Evolutionary conservation across 2,329 filamentous ascomycete genomes (phyloP).

Genomic region (Trichoderma atroviride): DNA sequence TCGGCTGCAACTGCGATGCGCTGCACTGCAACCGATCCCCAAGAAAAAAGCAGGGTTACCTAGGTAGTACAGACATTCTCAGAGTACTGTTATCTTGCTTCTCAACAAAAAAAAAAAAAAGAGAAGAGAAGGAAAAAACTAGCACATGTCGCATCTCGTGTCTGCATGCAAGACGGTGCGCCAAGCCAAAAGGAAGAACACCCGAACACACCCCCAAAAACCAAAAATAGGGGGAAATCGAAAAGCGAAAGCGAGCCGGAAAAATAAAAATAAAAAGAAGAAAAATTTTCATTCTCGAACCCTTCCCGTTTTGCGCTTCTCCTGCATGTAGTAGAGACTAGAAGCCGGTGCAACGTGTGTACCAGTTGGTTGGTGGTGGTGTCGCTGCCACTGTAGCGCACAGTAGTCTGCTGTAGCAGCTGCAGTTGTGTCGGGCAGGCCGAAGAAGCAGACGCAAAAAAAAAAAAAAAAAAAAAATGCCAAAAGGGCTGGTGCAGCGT

Average conservation of each 20-base stretch:
- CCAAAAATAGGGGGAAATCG: background rate
- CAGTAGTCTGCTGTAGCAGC: background rate
- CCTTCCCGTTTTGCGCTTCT: background rate
- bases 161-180: background rate
- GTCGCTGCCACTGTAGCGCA: background rate
- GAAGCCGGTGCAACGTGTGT: background rate
- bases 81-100: background rate
- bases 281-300: constrained; percentile 4
- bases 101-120: background rate
- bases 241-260: background rate
- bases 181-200: background rate
- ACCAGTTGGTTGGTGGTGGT: background rate
- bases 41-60: background rate
- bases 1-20: background rate
- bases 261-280: background rate
- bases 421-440: constrained; percentile 12
- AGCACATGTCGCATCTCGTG: background rate
- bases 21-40: background rate
- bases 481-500: background rate
- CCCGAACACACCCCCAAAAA: background rate
- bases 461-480: background rate
- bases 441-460: background rate
- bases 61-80: background rate
- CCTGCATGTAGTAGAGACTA: background rate
- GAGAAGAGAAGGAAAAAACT: background rate